Base-by-base conservation (phyloP, 2,329 filamentous ascomycete species). In the Microdochium bolleyi region DNA sequence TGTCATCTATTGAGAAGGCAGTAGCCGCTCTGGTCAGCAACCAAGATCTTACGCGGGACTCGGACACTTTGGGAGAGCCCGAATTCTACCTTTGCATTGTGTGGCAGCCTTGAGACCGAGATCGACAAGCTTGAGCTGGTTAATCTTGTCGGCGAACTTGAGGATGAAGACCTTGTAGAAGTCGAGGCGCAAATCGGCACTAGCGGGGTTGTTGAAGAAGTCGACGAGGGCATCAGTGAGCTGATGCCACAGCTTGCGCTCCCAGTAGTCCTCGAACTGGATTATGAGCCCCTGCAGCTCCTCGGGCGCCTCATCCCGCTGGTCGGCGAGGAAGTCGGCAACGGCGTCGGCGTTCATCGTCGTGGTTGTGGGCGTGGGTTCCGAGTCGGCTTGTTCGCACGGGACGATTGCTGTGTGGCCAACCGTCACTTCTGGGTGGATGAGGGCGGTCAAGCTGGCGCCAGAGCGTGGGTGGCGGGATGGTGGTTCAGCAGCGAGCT, bases 241-340 rank as follows among this genome's bases (percentile, higher is more conserved):
- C 74, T 99, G 92, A 76, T 99, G 94, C 94, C 94, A 99, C 73
- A 99, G 82, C 76, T 96, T 96, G 64, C 92, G 86, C 78, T 99
- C 94, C 94, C 94, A 99, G 67, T 85, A 89, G 69, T 95, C 91
- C 77, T 99, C 94, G 60, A 99, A 96, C 64, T 87, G 84, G 63
- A 99, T 81, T 70, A 96, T 89, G 65, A 89, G 83, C 64, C 87
- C 82, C 73, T 96, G 92, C 51, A 95, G 82, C 69, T 95, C 88
- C 61, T 91, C 88, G 51, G 91, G 88, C 64, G 91, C 89, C 68
- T 85, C 78, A 67, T 96, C 90, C 68, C 91, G 88, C 81, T 95
- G 89, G 62, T 95, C 87, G 56, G 85, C 83, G 59, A 99, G 87
- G 74, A 97, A 95, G 70, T 95, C 89, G 67, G 89, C 82, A 70